Base-by-base conservation (phyloP, 1,284 basidiomycete species). In the Trametes versicolor region DNA sequence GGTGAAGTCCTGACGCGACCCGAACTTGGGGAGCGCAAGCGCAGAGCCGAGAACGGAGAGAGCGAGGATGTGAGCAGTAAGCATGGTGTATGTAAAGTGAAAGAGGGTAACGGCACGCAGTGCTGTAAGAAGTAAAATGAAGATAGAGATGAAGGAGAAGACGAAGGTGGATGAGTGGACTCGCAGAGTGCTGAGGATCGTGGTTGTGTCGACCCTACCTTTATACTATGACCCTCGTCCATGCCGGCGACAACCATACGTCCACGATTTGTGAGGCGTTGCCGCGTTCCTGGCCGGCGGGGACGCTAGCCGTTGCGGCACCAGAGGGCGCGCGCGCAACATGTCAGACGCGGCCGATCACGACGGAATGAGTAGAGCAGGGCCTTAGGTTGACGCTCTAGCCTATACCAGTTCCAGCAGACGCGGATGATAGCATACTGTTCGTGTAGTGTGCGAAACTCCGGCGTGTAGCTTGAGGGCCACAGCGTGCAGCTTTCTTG, bases 151-250 rank as follows among this genome's bases (percentile, higher is more conserved):
- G 29, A 21, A 51, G 13, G 50, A 29, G 25, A 51, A 29, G 49
- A 25, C n/a, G 23, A 50, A 50, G 27, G 19, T 32, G 25, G 27
- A 15, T 27, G 49, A 50, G 49, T 27, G 29, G 50, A 51, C 50
- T 51, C 50, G 50, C 50, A 51, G 50, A 51, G 50, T 25, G 50
- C 50, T 51, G 50, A 21, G 50, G 50, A 51, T 29, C 15, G 7
- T 2, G 15, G 48, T 15, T 13, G 12, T 10, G 27, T 27, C 25
- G 4, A 25, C 3, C 12, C 12, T 29, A 5, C 25, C 48, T 49
- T 49, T 49, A 27, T 49, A 49, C 48, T 23, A 12, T 49, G 48
- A 17, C 13, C 25, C 23, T 41, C 21, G 25, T 2, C 48, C 17
- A 6, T 3, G 29, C 10, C 1, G 25, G 25, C 27, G 48, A 29